Evolutionary conservation across 192 early-diverging fungal species (phyloP).

Genomic region (Backusella australiensis): DNA sequence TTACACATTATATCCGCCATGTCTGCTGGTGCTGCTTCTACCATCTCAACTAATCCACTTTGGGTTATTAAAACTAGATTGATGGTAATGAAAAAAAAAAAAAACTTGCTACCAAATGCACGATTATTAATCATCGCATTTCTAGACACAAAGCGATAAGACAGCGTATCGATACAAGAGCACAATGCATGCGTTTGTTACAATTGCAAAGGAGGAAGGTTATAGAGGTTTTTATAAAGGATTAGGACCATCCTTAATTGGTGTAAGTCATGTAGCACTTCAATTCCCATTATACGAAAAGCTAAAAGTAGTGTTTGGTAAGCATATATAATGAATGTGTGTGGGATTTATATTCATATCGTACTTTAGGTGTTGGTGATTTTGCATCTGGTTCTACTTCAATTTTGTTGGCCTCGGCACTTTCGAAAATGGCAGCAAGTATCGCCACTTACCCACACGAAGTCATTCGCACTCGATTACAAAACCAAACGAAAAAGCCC

Average conservation of each 20-base stretch:
- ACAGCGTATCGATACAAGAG: constrained; percentile 83
- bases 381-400: constrained; percentile 25
- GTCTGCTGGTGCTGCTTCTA: constrained; percentile 79
- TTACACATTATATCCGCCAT: constrained; percentile 82
- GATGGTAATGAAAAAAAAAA: constrained; percentile 54
- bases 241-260: constrained; percentile 86
- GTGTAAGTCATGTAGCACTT: constrained; percentile 89
- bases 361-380: background rate
- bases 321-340: constrained; percentile 14
- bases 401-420: constrained; percentile 81
- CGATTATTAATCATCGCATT: too few species aligned
- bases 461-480: constrained; percentile 90
- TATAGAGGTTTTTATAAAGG: constrained; percentile 89
- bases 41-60: constrained; percentile 81
- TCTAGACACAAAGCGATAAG: constrained; percentile 71
- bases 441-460: constrained; percentile 95
- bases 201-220: constrained; percentile 77
- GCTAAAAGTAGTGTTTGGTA: constrained; percentile 69
- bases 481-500: constrained; percentile 77
- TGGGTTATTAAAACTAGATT: constrained; percentile 93
- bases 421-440: constrained; percentile 90
- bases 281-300: constrained; percentile 97
- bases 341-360: background rate
- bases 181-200: constrained; percentile 77
- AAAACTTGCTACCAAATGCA: background rate